Percentiles rank a stretch among this genome's conserved stretches.
Conservation (phyloP, 768 basidiomycete genomes). For the Coprinellus micaceus region DNA sequence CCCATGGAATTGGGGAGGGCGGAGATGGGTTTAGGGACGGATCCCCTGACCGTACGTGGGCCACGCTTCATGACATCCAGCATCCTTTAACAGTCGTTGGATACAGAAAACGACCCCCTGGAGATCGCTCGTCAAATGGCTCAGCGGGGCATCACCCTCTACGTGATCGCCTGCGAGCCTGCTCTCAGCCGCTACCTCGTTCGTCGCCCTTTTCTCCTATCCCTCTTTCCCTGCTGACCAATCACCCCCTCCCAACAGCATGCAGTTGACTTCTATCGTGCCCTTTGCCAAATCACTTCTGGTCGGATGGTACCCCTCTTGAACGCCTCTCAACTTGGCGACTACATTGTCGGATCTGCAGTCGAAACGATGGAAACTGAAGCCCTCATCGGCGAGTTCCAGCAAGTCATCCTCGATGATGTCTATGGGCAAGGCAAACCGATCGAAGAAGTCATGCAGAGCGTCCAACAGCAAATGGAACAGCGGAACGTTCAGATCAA, state of each 20-base stretch:
- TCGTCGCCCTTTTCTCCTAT: background rate
- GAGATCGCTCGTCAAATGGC: constrained; percentile 42
- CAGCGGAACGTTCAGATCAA: constrained; percentile 20
- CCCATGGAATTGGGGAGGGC: constrained; percentile 54
- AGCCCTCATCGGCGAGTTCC: constrained; percentile 23
- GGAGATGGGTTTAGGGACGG: constrained; percentile 38
- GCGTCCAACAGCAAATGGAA: constrained; percentile 19
- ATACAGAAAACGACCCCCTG: constrained; percentile 31
- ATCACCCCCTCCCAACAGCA: no score
- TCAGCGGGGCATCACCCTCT: constrained; percentile 47
- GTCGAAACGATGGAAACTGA: constrained; percentile 30
- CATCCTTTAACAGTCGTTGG: no score
- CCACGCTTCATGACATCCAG: background rate
- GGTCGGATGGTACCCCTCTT: constrained; percentile 27
- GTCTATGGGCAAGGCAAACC: constrained; percentile 22
- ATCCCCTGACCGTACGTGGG: constrained; percentile 26
- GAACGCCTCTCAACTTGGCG: constrained; percentile 26
- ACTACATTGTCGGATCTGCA: constrained; percentile 27
- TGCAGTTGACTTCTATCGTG: constrained; percentile 28
- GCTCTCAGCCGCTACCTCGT: constrained; percentile 21
- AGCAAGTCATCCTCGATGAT: constrained; percentile 23
- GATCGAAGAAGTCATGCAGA: constrained; percentile 20
- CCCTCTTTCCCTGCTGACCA: no score
- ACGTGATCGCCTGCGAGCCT: constrained; percentile 57
- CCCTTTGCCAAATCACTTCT: constrained; percentile 24